phyloP scores from a whole-genome alignment of 2,329 filamentous ascomycete genomes.

The Acephala macrosclerotiorum region DNA sequence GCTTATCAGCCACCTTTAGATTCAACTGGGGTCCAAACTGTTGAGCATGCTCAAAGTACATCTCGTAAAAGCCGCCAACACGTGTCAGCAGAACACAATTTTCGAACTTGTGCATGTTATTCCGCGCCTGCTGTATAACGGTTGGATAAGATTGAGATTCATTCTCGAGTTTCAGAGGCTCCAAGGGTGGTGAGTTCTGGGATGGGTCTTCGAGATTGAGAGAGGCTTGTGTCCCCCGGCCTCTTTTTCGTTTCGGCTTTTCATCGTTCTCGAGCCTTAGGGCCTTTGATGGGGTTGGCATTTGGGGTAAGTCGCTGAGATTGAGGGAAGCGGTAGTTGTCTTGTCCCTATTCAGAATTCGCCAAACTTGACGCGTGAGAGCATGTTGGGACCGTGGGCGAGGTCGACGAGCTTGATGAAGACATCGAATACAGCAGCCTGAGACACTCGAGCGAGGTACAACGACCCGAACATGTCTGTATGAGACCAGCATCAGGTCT shows the following conservation, averaged over 20 bases:
- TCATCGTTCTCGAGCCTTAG: slow-evolving; percentile 24
- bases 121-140: slow-evolving; percentile 85
- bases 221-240: slow-evolving; percentile 62
- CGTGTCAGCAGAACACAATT: slow-evolving; percentile 92
- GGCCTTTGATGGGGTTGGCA: slow-evolving; percentile 50
- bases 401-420: slow-evolving; percentile 13
- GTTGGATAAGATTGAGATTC: slow-evolving; percentile 74
- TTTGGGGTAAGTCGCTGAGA: slow-evolving; percentile 64
- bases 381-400: slow-evolving; percentile 2
- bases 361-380: slow-evolving; percentile 10
- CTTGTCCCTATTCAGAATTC: slow-evolving; percentile 51
- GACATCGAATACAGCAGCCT: slow-evolving; percentile 9
- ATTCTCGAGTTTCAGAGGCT: slow-evolving; percentile 46
- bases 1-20: slow-evolving; percentile 84
- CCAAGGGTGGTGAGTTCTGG: slow-evolving; percentile 54
- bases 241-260: slow-evolving; percentile 42
- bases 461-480: slow-evolving; percentile 13
- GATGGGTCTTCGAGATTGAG: slow-evolving; percentile 64
- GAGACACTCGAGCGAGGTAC: slow-evolving; percentile 12
- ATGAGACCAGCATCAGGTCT: slow-evolving; percentile 30
- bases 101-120: slow-evolving; percentile 89
- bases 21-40: slow-evolving; percentile 86
- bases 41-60: slow-evolving; percentile 96
- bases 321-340: slow-evolving; percentile 62
- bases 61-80: slow-evolving; percentile 95